phyloP scores from a whole-genome alignment of 257 asterid genomes.

The Capsicum rhomboideum region DNA sequence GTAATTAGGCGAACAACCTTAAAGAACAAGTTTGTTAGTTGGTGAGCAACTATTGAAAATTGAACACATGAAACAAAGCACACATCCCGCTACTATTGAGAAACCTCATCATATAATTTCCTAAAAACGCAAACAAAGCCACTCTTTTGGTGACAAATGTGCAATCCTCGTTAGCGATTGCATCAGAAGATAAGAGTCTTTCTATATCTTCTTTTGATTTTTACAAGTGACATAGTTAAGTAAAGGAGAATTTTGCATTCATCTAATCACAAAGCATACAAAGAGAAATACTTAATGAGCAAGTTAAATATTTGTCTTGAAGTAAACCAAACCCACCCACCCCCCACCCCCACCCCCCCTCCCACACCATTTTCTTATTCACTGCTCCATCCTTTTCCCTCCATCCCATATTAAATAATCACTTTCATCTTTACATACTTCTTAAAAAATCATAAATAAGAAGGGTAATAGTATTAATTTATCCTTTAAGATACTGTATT shows the following conservation, averaged over 20 bases:
- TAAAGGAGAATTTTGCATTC: not conserved
- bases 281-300: not conserved
- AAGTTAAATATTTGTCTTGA: not conserved
- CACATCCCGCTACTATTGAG: not conserved
- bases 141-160: not conserved
- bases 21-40: conserved; percentile 8
- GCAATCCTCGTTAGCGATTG: not conserved
- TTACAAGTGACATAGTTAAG: not conserved
- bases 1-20: not conserved
- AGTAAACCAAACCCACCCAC: too few relatives aligned
- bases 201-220: not conserved
- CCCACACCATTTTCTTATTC: not conserved
- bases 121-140: not conserved
- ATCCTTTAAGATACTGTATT: too few relatives aligned
- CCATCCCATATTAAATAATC: too few relatives aligned
- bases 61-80: not conserved
- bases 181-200: not conserved
- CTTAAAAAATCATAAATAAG: too few relatives aligned
- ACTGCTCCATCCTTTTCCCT: not conserved
- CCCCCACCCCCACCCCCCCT: too few relatives aligned
- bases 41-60: conserved; percentile 24
- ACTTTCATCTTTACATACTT: too few relatives aligned
- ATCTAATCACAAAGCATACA: not conserved
- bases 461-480: too few relatives aligned
- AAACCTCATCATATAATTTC: not conserved